These are phyloP conservation scores for Trametes elegans DNA, from an alignment of 768 basidiomycete species.

Conservation along the genomic window DNA sequence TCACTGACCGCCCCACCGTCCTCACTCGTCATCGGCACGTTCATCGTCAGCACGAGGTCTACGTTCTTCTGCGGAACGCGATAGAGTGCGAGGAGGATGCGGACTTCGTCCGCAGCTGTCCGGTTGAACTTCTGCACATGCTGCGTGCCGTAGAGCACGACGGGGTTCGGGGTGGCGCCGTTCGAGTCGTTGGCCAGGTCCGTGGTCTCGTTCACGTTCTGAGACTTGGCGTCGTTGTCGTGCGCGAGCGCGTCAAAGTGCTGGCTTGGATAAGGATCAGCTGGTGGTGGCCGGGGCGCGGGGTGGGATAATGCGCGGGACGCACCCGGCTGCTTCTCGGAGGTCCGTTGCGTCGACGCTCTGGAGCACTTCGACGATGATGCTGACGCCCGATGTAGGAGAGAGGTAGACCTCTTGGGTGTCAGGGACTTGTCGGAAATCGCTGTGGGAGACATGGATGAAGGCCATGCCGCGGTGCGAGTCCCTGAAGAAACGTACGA, in stretches of 20 bases:
- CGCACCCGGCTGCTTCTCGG: slow-evolving; percentile 66
- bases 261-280: slow-evolving; percentile 53
- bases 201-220: slow-evolving; percentile 42
- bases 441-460: slow-evolving; percentile 35
- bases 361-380: slow-evolving; percentile 83
- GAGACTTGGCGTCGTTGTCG: slow-evolving; percentile 73
- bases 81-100: slow-evolving; percentile 78
- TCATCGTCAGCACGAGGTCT: slow-evolving; percentile 85
- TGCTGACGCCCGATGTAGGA: slow-evolving; percentile 62
- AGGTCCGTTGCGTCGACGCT: slow-evolving; percentile 58
- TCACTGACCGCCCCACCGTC: slow-evolving; percentile 42
- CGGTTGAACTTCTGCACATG: slow-evolving; percentile 75
- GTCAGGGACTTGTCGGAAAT: slow-evolving; percentile 85
- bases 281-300: neutral
- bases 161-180: slow-evolving; percentile 50
- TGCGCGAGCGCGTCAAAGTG: slow-evolving; percentile 90
- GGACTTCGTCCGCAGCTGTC: slow-evolving; percentile 58
- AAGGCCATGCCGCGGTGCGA: slow-evolving; percentile 35
- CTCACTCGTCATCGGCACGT: slow-evolving; percentile 59
- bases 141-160: slow-evolving; percentile 69
- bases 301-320: neutral
- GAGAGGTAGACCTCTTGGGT: slow-evolving; percentile 92
- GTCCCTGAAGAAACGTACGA: slow-evolving; percentile 57
- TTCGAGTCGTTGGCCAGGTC: slow-evolving; percentile 40
- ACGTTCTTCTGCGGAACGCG: slow-evolving; percentile 66